These are phyloP conservation scores for Yarrowia keelungensis DNA, from an alignment of 805 yeast species.

Conservation along the genomic window DNA sequence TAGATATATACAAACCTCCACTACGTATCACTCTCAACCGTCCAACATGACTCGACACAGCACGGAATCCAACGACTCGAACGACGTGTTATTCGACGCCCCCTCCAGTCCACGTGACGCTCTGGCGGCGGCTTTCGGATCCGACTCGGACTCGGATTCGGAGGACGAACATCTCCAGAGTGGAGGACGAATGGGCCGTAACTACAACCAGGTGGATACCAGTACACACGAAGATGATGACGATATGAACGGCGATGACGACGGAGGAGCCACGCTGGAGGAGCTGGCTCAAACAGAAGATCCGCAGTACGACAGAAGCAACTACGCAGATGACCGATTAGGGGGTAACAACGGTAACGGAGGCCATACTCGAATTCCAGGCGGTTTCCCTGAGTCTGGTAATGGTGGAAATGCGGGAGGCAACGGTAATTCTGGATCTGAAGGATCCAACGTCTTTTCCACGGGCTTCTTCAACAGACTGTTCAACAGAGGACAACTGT, in stretches of 20 bases:
- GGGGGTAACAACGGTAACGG: conserved; percentile 16
- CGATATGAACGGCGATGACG: conserved; percentile 9
- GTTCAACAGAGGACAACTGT: conserved; percentile 18
- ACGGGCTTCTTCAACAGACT: conserved; percentile 29
- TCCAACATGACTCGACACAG: conserved; percentile 33
- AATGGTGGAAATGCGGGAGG: background rate
- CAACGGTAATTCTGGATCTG: background rate
- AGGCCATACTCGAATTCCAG: conserved; percentile 26
- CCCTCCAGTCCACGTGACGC: conserved; percentile 40
- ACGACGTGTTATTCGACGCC: conserved; percentile 39
- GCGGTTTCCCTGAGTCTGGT: conserved; percentile 3
- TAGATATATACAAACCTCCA: background rate
- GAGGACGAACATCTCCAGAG: conserved; percentile 40
- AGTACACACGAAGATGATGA: conserved; percentile 15
- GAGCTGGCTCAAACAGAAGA: conserved; percentile 32
- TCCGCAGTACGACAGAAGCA: conserved; percentile 30
- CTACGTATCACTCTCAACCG: background rate
- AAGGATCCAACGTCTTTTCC: conserved; percentile 29
- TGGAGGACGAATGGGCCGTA: conserved; percentile 22
- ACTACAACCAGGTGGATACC: conserved; percentile 35
- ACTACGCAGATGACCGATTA: conserved; percentile 28
- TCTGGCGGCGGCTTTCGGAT: conserved; percentile 43
- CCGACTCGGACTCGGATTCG: conserved; percentile 40
- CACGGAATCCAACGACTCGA: conserved; percentile 25
- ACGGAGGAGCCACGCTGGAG: conserved; percentile 19